Conservation (phyloP, 202 grass and related monocot species). For the Zoysia matrella region DNA sequence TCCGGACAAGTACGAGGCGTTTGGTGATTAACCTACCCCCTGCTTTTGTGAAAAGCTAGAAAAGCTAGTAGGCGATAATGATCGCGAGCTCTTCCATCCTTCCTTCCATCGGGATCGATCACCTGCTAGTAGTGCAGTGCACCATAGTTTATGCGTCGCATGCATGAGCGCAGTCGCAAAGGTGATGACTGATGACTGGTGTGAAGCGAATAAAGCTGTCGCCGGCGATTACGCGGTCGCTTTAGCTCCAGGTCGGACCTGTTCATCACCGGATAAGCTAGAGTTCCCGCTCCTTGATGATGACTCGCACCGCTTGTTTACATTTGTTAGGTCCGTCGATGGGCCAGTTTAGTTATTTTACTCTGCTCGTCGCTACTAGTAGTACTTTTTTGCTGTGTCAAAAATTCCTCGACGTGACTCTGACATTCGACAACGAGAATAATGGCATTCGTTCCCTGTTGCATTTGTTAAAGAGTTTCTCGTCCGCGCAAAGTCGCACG, state of each 20-base stretch:
- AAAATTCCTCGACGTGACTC: conserved; percentile 23
- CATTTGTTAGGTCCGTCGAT: conserved; percentile 17
- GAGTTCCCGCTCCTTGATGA: neutral
- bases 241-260: neutral
- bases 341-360: neutral
- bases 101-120: neutral
- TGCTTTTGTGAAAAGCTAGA: conserved; percentile 29
- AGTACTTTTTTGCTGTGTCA: neutral
- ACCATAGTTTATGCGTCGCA: neutral
- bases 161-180: conserved; percentile 44
- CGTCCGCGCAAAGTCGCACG: neutral
- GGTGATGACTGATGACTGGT: conserved; percentile 19
- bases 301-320: conserved; percentile 5
- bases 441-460: conserved; percentile 24
- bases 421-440: neutral
- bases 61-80: neutral
- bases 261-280: conserved; percentile 34
- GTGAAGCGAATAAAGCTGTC: conserved; percentile 55
- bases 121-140: neutral
- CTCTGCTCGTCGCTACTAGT: too few species aligned
- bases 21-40: neutral
- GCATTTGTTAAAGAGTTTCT: neutral
- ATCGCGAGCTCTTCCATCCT: neutral
- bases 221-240: neutral
- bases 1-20: conserved; percentile 29